phyloP scores from a whole-genome alignment of 495 filamentous ascomycete genomes.

The Neohortaea acidophila region DNA sequence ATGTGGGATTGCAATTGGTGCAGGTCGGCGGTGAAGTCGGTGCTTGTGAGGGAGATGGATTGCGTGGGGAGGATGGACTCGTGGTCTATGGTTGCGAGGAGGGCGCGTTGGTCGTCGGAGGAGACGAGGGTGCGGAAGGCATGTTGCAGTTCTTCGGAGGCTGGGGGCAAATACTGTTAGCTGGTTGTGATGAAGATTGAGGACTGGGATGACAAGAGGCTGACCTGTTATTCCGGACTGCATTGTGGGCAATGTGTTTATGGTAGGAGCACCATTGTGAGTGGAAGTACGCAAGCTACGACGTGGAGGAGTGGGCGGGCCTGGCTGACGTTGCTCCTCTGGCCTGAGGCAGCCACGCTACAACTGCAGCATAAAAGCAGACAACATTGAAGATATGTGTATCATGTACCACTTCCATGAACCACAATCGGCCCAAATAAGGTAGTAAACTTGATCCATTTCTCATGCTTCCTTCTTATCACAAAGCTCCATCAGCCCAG shows the following conservation, averaged over 20 bases:
- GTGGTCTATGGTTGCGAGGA: conserved; percentile 62
- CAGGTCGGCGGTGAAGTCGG: conserved; percentile 51
- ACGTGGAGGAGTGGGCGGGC: not conserved
- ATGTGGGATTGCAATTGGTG: conserved; percentile 44
- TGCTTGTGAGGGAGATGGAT: conserved; percentile 40
- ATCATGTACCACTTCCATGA: not conserved
- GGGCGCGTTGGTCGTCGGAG: conserved; percentile 50
- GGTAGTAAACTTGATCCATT: no score
- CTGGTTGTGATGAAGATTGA: conserved; percentile 3
- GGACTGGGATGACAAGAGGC: conserved; percentile 3
- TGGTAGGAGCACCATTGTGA: not conserved
- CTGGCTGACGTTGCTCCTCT: not conserved
- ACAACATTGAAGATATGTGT: not conserved
- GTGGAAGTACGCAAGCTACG: not conserved
- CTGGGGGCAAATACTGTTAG: conserved; percentile 29
- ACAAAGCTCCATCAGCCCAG: conserved; percentile 3
- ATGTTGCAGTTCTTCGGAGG: conserved; percentile 70
- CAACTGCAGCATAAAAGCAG: not conserved
- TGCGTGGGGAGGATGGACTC: conserved; percentile 56
- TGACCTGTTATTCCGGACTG: conserved; percentile 79
- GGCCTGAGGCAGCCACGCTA: not conserved
- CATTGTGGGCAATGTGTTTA: conserved; percentile 36
- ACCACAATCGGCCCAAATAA: no score
- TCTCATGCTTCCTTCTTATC: no score
- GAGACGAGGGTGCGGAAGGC: conserved; percentile 63